Conservation (phyloP, 768 basidiomycete species). For the Boletus sensibilis region DNA sequence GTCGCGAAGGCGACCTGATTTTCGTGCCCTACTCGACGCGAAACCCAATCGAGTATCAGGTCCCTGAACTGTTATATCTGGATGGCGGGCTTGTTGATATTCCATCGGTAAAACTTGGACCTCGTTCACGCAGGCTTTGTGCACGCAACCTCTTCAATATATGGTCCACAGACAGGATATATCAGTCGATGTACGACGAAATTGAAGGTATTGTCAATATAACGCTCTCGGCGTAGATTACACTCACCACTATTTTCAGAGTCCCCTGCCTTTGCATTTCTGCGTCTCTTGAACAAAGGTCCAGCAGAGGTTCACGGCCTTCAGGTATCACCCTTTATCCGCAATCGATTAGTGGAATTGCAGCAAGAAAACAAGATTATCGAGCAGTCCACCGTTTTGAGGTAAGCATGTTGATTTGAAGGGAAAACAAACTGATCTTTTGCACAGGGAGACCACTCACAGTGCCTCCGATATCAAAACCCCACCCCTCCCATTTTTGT, state of each 20-base stretch:
- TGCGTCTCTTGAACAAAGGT: constrained; percentile 62
- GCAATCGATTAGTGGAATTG: constrained; percentile 48
- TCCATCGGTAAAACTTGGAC: constrained; percentile 52
- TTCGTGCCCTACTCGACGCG: constrained; percentile 81
- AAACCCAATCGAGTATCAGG: constrained; percentile 76
- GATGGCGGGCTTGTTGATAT: constrained; percentile 73
- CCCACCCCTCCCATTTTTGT: constrained; percentile 16
- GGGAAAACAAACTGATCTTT: constrained; percentile 5
- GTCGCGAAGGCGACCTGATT: constrained; percentile 85
- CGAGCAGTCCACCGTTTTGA: constrained; percentile 43
- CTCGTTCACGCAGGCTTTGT: constrained; percentile 51
- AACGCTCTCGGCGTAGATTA: neutral
- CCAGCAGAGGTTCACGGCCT: constrained; percentile 65
- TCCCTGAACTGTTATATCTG: constrained; percentile 76
- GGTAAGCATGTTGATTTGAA: constrained; percentile 36
- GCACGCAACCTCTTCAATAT: constrained; percentile 78
- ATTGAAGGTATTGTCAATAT: constrained; percentile 45
- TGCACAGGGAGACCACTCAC: constrained; percentile 21
- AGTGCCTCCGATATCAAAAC: constrained; percentile 19
- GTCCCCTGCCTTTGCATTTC: constrained; percentile 68
- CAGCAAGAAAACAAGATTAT: constrained; percentile 42
- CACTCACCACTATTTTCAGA: constrained; percentile 35
- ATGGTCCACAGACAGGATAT: constrained; percentile 84
- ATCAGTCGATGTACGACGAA: constrained; percentile 60
- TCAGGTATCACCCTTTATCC: constrained; percentile 59